Evolutionary conservation across 805 yeast genomes (phyloP), one percentile per base, ranked within the genome.

Genomic region (Cyberlindnera mrakii): DNA sequence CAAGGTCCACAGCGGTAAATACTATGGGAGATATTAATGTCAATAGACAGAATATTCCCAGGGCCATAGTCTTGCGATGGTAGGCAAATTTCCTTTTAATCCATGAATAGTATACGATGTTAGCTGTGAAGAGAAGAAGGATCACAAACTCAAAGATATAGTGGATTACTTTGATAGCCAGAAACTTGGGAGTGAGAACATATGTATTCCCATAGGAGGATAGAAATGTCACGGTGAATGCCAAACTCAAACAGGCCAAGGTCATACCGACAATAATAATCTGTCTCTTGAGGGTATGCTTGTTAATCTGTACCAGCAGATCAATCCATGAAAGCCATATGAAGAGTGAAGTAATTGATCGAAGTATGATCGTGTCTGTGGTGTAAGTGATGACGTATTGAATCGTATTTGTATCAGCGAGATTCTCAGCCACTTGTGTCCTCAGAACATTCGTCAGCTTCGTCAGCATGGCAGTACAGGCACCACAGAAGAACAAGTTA

Each of bases 251-350:
- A 3, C 63, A 43, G 16, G 64, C 54, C 16, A 73, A 37, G 5
- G 54, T 18, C 2, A 57, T 43, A 0, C 76, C 75, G 2, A 59
- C 40, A 11, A 54, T 47, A 14, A 61, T 54, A n/a, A 65, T 55
- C 13, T 37, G 45, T 48, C 51, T 55, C 40, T 62, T 64, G 49
- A 54, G 60, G 44, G 51, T 59, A 34, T 47, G 62, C 52, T 51
- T 66, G 38, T 51, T 56, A 30, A 66, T 62, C 47, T 67, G 72
- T 23, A 70, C 47, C 14, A 71, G 60, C 9, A 80, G 67, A 52
- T 80, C 82, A 5, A 74, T 53, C 70, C 79, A 78, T 1, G 81
- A 79, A n/a, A 72, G 47, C 63, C 71, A 71, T 6, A 74, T 64
- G n/a, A 77, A 55, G 1, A 72, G 40, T 44, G 67, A 70, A 9